Evolutionary conservation across 805 yeast genomes (phyloP), one percentile per base, ranked within the genome.

Genomic region (Kazachstania kunashirensis): DNA sequence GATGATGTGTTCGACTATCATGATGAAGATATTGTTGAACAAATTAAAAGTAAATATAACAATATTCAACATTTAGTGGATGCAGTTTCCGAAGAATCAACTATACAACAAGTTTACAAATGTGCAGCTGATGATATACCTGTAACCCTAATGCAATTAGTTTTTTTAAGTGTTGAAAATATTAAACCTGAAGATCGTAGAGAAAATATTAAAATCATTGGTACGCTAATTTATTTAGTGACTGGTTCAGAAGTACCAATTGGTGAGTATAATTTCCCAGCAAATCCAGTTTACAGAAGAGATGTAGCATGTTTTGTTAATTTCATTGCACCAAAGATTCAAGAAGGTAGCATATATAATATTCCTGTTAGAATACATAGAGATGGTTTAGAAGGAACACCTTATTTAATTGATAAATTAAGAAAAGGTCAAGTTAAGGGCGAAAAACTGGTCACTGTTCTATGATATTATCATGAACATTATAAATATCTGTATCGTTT

Each of bases 1-100:
- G 68, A 65, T 40, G 61, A 55, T n/a, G 60, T 65, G 6, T 62
- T 71, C 40, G 79, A 77, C 47, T 71, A 71, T 45, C 60, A 57
- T 40, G 73, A 69, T 40, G 42, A 53, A 0, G 67, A 67, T 37
- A 71, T 67, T 31, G 50, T 65, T 31, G 62, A 61, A 17, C 58
- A 69, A 49, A 67, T 71, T 40, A 55, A 50, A 38, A 38, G 46
- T 6, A 57, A 55, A 23, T 47, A 49, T 14, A 55, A 57, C 27
- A 49, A 53, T 9, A 50, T 63, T 34, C 48, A 43, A 30, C 53
- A 50, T 32, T 55, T 49, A 3, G 34, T 63, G 2, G 68, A 64
- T 42, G 52, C 61, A 10, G 61, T 63, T 5, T 48, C 66, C 1
- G 42, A 27, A 10, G 37, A 41, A 10, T 43, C 41, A n/a, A 57